Base-by-base conservation (phyloP, 140 eudicot species). In the Cichorium intybus region DNA sequence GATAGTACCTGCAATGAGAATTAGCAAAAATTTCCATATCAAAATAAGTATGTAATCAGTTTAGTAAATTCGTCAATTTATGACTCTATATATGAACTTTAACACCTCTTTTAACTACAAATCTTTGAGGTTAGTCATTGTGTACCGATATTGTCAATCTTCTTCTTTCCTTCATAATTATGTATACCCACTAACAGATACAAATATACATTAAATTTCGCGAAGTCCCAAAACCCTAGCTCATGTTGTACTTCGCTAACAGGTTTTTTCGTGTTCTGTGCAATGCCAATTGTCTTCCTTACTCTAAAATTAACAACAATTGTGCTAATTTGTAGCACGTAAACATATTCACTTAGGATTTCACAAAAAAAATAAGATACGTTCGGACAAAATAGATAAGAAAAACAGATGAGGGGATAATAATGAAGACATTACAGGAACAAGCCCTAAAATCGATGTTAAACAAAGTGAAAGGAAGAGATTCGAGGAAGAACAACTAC, bases 151-250 rank as follows among this genome's bases (percentile, higher is more conserved):
- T 22, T 6, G 28, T 37, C 31, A 34, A n/a, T 60, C 17, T 31
- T 64, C 71, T 31, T 7, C 12, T 14, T 31, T 37, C 52, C 18
- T 37, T 60, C 22, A 29, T 14, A 64, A 4, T 50, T 50, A 48
- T 24, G 28, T 45, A 63, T 24, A 63, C 29, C 27, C 69, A 26
- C 26, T 18, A 48, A 17, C 24, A 20, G 24, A 17, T 26, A 47
- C 12, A 27, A 0, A 51, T 21, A 43, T 1, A 33, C 69, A 48
- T 49, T 23, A 16, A 54, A 50, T 24, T 71, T 60, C 33, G 53
- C 55, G 17, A 60, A 60, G 37, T 24, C 57, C 52, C 62, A 49
- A 69, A 59, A 71, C 69, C 76, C 69, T 60, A 59, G 69, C 60
- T 18, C 45, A 24, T 14, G 29, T 10, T 46, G 43, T 63, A 63